phyloP scores from a whole-genome alignment of 169 alveolate genomes.

The Plasmodium yoelii region DNA sequence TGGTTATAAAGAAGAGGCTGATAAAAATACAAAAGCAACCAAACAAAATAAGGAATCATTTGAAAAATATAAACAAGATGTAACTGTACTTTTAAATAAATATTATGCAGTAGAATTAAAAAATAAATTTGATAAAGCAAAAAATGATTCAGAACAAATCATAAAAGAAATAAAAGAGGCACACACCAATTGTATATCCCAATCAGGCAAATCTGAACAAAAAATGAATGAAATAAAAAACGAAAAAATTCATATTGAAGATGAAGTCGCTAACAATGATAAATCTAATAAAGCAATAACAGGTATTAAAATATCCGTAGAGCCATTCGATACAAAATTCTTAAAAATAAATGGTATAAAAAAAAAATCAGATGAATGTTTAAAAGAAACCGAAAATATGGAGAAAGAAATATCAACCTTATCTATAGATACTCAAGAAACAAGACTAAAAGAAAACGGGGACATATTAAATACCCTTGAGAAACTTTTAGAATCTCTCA shows the following conservation, averaged over 20 bases:
- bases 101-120: slow-evolving; percentile 1
- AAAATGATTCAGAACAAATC: neutral
- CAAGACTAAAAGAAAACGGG: neutral
- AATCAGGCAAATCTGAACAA: neutral
- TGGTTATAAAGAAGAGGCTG: neutral
- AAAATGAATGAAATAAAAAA: neutral
- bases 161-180: neutral
- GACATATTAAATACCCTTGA: neutral
- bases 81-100: slow-evolving; percentile 3
- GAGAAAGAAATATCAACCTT: neutral
- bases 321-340: neutral
- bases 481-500: neutral
- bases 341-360: neutral
- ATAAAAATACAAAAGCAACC: neutral
- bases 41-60: neutral
- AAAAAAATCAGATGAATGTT: neutral
- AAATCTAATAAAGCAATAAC: neutral
- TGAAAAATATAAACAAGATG: neutral
- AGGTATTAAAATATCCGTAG: neutral
- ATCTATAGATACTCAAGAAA: neutral
- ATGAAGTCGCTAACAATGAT: neutral
- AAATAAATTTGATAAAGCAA: slow-evolving; percentile 1
- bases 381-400: neutral
- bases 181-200: neutral
- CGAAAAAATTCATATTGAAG: neutral